Evolutionary conservation across 352 stramenopile genomes (phyloP).

Genomic region (Phytophthora fragariae): DNA sequence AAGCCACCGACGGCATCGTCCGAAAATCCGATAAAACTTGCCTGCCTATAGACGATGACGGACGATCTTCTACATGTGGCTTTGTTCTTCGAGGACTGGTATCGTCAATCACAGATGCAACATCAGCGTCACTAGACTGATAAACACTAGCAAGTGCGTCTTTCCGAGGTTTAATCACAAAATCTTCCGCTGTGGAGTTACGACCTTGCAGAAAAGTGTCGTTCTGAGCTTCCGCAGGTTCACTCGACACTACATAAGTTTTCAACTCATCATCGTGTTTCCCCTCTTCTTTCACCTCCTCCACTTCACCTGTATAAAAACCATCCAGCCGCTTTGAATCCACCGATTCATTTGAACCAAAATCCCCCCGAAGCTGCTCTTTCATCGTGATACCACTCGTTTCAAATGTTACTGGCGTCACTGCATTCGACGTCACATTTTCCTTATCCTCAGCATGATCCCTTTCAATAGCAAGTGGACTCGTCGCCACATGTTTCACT

Average conservation of each 20-base stretch:
- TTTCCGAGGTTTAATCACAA: not conserved
- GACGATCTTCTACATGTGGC: slow-evolving; percentile 6
- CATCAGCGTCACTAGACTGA: slow-evolving; percentile 3
- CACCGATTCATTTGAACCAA: not conserved
- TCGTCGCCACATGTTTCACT: slow-evolving; percentile 23
- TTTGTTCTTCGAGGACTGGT: slow-evolving; percentile 9
- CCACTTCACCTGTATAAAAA: not conserved
- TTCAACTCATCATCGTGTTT: not conserved
- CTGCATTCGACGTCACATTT: slow-evolving; percentile 18
- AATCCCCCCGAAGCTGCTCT: not conserved
- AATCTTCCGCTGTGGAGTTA: not conserved
- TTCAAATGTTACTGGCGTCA: not conserved
- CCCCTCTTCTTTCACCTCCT: not conserved
- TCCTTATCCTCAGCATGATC: slow-evolving; percentile 18
- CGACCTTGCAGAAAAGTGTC: not conserved
- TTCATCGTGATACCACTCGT: not conserved
- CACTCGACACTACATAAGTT: not conserved
- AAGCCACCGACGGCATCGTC: slow-evolving; percentile 64
- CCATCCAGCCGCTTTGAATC: not conserved
- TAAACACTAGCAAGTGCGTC: not conserved
- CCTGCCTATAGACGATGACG: slow-evolving; percentile 60
- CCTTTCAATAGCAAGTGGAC: slow-evolving; percentile 2
- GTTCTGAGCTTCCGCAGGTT: not conserved
- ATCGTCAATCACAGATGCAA: slow-evolving; percentile 7
- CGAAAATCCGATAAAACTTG: slow-evolving; percentile 79